Evolutionary conservation across 2,329 filamentous ascomycete genomes (phyloP), one percentile per base, ranked within the genome.

Genomic region (Colletotrichum destructivum): DNA sequence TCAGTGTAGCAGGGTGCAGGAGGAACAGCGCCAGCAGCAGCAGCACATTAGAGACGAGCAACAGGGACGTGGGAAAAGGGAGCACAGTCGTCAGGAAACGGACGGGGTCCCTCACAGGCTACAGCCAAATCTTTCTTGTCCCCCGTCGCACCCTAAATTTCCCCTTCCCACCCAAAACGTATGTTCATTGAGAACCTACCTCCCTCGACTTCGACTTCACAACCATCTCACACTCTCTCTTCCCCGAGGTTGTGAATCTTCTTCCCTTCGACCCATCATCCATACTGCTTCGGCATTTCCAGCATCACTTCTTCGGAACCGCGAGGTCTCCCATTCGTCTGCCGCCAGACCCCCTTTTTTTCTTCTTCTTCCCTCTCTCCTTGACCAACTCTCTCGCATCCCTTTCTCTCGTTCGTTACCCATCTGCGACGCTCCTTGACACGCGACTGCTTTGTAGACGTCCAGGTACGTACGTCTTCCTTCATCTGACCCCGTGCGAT

Each of bases 371-470:
- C 35, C 31, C 57, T n/a, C 57, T 60, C 56, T 38, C 60, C 54
- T 46, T 51, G 42, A 42, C 54, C 40, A 62, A 23, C 52, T 66
- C 26, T 47, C 75, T 66, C 75, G 35, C 35, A 38, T 57, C 75
- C 76, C 77, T 75, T 62, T 47, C 74, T 77, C 75, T 74, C 75
- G 69, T 71, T 70, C 59, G 56, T 70, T 71, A 51, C 72, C 73
- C 73, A 75, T 73, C 74, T 77, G 77, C 78, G 76, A 77, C 79
- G 75, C 77, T 76, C 74, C 77, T 72, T 77, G 77, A 81, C 77
- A 82, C 82, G 81, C 81, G 81, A 81, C 78, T 75, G 60, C 68
- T 72, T 23, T 63, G 59, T 69, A 69, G 66, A 63, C 69, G 70
- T 75, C 65, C 73, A 69, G 75, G 79, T 78, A 77, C 65, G 77